phyloP scores from a whole-genome alignment of 1,284 basidiomycete genomes.

The Entoloma clypeatum region DNA sequence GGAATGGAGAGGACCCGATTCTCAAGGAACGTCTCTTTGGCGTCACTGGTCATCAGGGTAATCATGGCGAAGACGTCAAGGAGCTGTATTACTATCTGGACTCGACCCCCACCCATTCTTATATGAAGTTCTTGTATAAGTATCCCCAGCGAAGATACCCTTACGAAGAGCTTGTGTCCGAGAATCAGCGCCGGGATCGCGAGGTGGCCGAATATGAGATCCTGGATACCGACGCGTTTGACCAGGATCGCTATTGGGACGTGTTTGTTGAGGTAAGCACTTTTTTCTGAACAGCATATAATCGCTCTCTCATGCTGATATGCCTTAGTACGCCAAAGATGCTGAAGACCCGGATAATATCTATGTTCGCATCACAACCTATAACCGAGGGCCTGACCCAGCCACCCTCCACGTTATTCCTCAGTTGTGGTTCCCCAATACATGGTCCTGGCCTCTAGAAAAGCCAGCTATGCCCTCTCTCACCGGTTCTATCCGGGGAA shows the following conservation, averaged over 20 bases:
- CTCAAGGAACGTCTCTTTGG: conserved; percentile 96
- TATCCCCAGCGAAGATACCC: conserved; percentile 92
- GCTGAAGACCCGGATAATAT: conserved; percentile 86
- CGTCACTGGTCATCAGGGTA: conserved; percentile 93
- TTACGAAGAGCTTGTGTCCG: conserved; percentile 88
- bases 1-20: conserved; percentile 95
- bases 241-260: conserved; percentile 97
- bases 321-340: conserved; percentile 91
- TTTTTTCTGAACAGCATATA: conserved; percentile 13
- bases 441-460: conserved; percentile 92
- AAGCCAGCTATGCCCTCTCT: conserved; percentile 78
- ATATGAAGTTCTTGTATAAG: conserved; percentile 99
- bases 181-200: conserved; percentile 79
- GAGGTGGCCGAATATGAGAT: conserved; percentile 93
- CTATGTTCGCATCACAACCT: conserved; percentile 92
- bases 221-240: conserved; percentile 88
- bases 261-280: conserved; percentile 84
- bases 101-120: conserved; percentile 96
- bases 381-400: conserved; percentile 94
- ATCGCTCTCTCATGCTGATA: conserved; percentile 14
- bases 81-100: conserved; percentile 98
- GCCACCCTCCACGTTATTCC: conserved; percentile 96
- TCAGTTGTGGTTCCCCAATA: conserved; percentile 96
- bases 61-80: conserved; percentile 99
- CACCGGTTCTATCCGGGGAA: conserved; percentile 46